Evolutionary conservation across 2,329 filamentous ascomycete species (phyloP).

Genomic region (Aspergillus sp.): DNA sequence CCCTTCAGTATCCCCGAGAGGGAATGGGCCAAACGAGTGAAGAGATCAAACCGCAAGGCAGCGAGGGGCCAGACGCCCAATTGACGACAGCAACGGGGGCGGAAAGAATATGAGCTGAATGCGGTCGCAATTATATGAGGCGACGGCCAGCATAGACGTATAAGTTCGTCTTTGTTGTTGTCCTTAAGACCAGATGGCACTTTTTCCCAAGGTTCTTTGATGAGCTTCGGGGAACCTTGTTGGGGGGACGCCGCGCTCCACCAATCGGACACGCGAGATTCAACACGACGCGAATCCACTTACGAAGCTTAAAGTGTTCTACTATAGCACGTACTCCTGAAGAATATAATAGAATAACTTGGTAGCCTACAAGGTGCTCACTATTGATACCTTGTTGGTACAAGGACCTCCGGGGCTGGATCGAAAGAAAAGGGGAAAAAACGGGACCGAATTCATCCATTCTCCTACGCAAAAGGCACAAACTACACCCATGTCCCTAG

Average conservation of each 20-base stretch:
- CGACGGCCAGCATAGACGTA: neutral
- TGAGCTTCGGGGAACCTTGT: conserved; percentile 18
- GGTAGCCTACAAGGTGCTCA: neutral
- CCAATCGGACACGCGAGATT: conserved; percentile 17
- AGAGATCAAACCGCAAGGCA: neutral
- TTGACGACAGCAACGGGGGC: neutral
- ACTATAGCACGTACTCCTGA: conserved; percentile 5
- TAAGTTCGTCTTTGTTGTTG: neutral
- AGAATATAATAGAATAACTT: neutral
- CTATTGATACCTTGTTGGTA: neutral
- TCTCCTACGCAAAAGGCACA: neutral
- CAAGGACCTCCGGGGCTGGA: neutral
- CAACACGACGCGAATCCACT: conserved; percentile 13
- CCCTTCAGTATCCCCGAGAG: conserved; percentile 3
- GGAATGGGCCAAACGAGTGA: conserved; percentile 1
- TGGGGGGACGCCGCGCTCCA: conserved; percentile 11
- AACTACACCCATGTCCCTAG: neutral
- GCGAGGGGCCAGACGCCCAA: neutral
- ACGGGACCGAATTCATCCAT: neutral
- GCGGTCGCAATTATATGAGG: neutral
- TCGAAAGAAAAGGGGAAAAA: too few relatives aligned
- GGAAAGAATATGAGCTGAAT: conserved; percentile 15
- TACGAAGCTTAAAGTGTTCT: neutral
- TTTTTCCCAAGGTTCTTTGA: conserved; percentile 13
- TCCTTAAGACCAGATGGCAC: conserved; percentile 11